Base-by-base conservation (phyloP, 2,329 filamentous ascomycete genomes). In the Verticillium zaregamsianum region DNA sequence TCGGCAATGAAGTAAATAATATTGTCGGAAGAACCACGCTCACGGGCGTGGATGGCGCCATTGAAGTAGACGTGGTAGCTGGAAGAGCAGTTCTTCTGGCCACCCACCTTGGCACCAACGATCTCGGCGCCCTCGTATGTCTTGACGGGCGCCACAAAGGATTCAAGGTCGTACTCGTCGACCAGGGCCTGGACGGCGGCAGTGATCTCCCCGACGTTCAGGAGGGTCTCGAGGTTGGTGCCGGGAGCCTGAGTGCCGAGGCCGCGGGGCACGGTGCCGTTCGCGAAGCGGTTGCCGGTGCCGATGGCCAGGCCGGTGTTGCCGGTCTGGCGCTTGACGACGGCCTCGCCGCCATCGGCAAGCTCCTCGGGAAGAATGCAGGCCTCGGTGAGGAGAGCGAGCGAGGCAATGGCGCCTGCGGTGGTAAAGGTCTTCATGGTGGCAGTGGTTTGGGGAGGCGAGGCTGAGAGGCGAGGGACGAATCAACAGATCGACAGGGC, bases 1-100 rank as follows among this genome's bases (percentile, higher is more conserved):
- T 87, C 85, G 0, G 82, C 74, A 37, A 87, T 75, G 73, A 85
- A 86, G 75, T 86, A 86, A 55, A 87, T 70, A 15, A 87, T 73
- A 61, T 82, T 77, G 67, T 87, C 85, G 0, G 84, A 78, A 0
- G 80, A 81, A 31, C 84, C 84, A 14, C 85, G 80, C 72, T 87
- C 85, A 31, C 85, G 81, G 15, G 84, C 82, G 67, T 87, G 85
- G 56, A 86, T 79, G 52, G 76, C 82, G 45, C 79, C 79, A 65
- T 81, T 81, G 62, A 87, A 72, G 68, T 82, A 84, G 31, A 84
- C 78, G 55, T 80, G 77, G 66, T 82, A 81, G 5, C 75, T 74
- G 12, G 70, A 68, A 49, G 57, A 58, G 61, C 64, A 65, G 57
- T 65, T 61, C 17, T 61, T 58, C 5, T 55, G 54, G 28, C 76